Percentiles rank a stretch among this genome's conserved stretches.
Evolutionary conservation across 371 early-diverging fungal genomes (phyloP).

Genomic region (Basidiobolus meristosporus): DNA sequence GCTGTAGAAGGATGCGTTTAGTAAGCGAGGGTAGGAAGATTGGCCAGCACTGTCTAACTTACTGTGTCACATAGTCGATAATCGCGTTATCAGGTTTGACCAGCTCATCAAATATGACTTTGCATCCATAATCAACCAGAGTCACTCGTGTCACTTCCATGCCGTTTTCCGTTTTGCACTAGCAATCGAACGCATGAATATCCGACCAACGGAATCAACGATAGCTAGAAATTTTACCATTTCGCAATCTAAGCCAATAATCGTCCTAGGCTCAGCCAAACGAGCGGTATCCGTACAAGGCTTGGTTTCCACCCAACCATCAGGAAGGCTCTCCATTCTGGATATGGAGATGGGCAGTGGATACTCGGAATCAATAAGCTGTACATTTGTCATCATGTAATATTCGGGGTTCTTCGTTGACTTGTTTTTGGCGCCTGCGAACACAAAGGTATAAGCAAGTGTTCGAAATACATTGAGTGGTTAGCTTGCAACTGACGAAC

Average conservation of each 20-base stretch:
- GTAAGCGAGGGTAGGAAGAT: background rate
- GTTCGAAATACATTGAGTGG: no score
- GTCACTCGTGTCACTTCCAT: slow-evolving; percentile 50
- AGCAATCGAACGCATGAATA: background rate
- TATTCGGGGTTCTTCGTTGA: slow-evolving; percentile 11
- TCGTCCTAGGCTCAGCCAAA: slow-evolving; percentile 10
- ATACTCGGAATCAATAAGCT: slow-evolving; percentile 19
- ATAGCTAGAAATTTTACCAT: slow-evolving; percentile 24
- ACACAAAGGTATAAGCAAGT: background rate
- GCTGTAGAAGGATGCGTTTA: background rate
- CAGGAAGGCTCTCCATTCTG: slow-evolving; percentile 7
- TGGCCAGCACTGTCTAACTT: slow-evolving; percentile 1
- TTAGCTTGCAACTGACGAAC: no score
- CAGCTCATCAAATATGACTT: slow-evolving; percentile 41
- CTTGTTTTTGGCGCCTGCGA: slow-evolving; percentile 3
- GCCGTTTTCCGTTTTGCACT: slow-evolving; percentile 14
- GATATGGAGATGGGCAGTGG: slow-evolving; percentile 28
- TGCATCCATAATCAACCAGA: slow-evolving; percentile 24
- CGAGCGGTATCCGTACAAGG: slow-evolving; percentile 8
- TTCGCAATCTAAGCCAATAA: slow-evolving; percentile 67
- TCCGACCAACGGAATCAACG: background rate
- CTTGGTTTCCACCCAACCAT: slow-evolving; percentile 29
- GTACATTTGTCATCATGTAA: slow-evolving; percentile 21
- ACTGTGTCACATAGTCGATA: slow-evolving; percentile 46
- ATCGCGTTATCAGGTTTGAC: slow-evolving; percentile 43